These are phyloP conservation scores for Quercus wislizeni DNA, from an alignment of 306 rosid genomes.

Conservation along the genomic window DNA sequence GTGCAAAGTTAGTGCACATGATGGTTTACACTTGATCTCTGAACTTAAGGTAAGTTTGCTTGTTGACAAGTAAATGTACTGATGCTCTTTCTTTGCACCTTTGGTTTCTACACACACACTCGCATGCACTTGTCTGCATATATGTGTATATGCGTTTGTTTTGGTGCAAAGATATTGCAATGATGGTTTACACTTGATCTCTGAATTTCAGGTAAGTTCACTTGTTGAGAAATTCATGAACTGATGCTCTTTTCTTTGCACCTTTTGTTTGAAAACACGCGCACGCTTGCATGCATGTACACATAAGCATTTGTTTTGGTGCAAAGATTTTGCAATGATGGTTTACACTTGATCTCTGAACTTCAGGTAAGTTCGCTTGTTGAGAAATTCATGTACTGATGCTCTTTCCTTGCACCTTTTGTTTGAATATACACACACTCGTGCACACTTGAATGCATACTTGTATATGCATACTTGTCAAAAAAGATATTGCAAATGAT, in stretches of 20 bases:
- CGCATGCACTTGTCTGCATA: not conserved
- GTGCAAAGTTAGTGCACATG: constrained; percentile 36
- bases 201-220: constrained; percentile 59
- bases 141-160: not conserved
- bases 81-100: constrained; percentile 37
- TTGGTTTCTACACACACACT: not conserved
- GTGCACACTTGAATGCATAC: not conserved
- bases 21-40: constrained; percentile 69
- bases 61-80: constrained; percentile 43
- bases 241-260: constrained; percentile 43
- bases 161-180: constrained; percentile 32
- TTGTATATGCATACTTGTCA: not conserved
- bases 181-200: constrained; percentile 66
- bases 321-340: constrained; percentile 41
- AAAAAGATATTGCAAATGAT: constrained; percentile 37
- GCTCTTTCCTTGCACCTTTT: constrained; percentile 27
- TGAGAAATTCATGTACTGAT: constrained; percentile 46
- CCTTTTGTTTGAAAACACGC: not conserved
- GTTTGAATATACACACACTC: not conserved
- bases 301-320: not conserved
- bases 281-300: not conserved
- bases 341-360: constrained; percentile 68
- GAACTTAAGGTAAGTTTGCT: constrained; percentile 59
- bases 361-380: constrained; percentile 56
- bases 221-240: constrained; percentile 41